A percentile compares a stretch with the other conserved stretches of the same genome.
phyloP scores from a whole-genome alignment of 805 yeast species.

The Sugiyamaella marilandica region DNA sequence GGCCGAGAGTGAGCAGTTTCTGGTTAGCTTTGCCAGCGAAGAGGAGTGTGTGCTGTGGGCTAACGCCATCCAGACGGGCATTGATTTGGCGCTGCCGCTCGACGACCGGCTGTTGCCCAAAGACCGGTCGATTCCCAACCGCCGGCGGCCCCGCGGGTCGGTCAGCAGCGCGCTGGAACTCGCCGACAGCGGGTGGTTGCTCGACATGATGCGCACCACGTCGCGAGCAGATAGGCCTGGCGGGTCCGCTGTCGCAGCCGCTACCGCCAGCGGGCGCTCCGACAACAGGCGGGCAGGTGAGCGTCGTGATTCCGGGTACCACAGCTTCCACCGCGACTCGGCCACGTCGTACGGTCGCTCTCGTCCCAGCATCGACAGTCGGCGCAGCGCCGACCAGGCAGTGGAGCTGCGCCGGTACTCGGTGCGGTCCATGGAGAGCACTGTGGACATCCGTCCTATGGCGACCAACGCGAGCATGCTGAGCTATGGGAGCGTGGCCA shows the following conservation, averaged over 20 bases:
- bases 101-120: conserved; percentile 66
- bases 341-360: neutral
- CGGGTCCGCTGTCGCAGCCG: neutral
- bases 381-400: neutral
- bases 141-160: conserved; percentile 46
- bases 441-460: neutral
- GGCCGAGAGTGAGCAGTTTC: conserved; percentile 75
- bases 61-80: conserved; percentile 63
- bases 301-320: neutral
- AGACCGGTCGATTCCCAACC: conserved; percentile 69
- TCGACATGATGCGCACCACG: conserved; percentile 1
- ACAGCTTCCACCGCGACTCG: neutral
- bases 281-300: neutral
- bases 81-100: conserved; percentile 74
- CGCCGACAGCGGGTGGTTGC: neutral
- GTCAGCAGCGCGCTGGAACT: neutral
- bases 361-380: neutral
- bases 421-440: neutral
- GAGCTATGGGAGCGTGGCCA: neutral
- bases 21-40: conserved; percentile 58
- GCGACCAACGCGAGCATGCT: conserved; percentile 1
- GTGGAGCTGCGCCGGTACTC: neutral
- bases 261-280: neutral
- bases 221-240: neutral
- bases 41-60: conserved; percentile 78